A percentile compares a stretch with the other conserved stretches of the same genome.
Evolutionary conservation across 306 rosid genomes (phyloP).

Genomic region (Trichosanthes truncata): DNA sequence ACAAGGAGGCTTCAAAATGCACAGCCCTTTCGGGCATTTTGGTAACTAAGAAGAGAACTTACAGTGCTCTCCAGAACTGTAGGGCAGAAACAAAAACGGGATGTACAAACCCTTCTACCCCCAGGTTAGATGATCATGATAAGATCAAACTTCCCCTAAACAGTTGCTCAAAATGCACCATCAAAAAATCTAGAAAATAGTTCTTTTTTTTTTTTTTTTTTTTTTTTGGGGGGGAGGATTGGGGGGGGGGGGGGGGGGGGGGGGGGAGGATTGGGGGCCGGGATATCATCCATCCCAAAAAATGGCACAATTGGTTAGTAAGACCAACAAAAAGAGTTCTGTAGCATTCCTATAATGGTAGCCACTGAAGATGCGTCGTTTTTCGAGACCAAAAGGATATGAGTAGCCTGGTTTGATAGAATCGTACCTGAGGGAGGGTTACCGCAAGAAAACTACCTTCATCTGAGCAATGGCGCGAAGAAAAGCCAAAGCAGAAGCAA

Average conservation of each 20-base stretch:
- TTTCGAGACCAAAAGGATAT: conserved; percentile 12
- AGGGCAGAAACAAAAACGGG: conserved; percentile 9
- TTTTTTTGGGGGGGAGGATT: neutral
- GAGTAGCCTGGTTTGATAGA: conserved; percentile 46
- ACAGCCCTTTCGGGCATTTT: conserved; percentile 18
- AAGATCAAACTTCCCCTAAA: neutral
- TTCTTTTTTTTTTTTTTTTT: neutral
- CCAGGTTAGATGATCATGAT: neutral
- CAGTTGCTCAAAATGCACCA: conserved; percentile 1
- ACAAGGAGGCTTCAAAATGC: conserved; percentile 30
- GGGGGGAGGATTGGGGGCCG: neutral
- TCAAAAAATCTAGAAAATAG: neutral
- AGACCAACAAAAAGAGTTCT: neutral
- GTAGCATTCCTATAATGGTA: conserved; percentile 7
- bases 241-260: neutral
- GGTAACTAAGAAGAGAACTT: neutral
- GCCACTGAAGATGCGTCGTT: neutral
- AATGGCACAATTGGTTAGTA: conserved; percentile 12
- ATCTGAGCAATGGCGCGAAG: conserved; percentile 26
- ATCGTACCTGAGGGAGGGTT: conserved; percentile 34
- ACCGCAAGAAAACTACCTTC: conserved; percentile 29
- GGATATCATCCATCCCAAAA: conserved; percentile 5
- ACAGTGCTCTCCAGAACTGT: conserved; percentile 1
- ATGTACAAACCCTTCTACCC: neutral
- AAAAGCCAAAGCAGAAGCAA: conserved; percentile 30